Percentiles rank a stretch among this genome's conserved stretches.
These are phyloP conservation scores for Hypericum androsaemum DNA, from an alignment of 345 rosid species.

Conservation along the genomic window DNA sequence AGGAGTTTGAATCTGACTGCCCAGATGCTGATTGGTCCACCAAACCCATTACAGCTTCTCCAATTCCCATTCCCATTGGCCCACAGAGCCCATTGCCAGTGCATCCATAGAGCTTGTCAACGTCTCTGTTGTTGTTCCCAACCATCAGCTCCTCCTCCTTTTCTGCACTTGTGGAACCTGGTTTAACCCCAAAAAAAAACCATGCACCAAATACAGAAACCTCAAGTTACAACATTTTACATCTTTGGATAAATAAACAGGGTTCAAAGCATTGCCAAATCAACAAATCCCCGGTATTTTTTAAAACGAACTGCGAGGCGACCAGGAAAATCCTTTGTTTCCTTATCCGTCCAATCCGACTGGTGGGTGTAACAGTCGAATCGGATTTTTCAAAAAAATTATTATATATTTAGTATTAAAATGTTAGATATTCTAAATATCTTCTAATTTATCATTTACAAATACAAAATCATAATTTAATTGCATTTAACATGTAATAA, in stretches of 20 bases:
- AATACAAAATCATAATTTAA: no score
- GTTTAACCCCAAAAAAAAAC: background rate
- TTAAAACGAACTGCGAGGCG: no score
- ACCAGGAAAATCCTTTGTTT: no score
- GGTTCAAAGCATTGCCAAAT: no score
- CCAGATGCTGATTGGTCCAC: conserved; percentile 22
- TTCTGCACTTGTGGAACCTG: conserved; percentile 16
- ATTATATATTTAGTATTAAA: no score
- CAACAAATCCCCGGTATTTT: no score
- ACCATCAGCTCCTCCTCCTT: conserved; percentile 16
- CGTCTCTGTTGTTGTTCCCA: conserved; percentile 9
- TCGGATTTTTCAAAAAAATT: no score
- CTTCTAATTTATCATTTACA: no score
- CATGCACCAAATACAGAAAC: background rate
- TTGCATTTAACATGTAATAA: no score
- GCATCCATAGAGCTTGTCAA: conserved; percentile 12
- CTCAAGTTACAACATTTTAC: background rate
- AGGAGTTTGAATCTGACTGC: conserved; percentile 42
- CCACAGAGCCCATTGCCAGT: conserved; percentile 11
- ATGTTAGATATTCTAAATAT: no score
- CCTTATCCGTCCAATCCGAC: no score
- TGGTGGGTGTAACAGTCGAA: no score
- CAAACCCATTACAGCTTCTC: background rate
- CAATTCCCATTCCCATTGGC: conserved; percentile 13
- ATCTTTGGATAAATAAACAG: background rate